Evolutionary conservation across 1,284 basidiomycete species (phyloP), one percentile per base, ranked within the genome.

Genomic region (Rhodotorula sp.): DNA sequence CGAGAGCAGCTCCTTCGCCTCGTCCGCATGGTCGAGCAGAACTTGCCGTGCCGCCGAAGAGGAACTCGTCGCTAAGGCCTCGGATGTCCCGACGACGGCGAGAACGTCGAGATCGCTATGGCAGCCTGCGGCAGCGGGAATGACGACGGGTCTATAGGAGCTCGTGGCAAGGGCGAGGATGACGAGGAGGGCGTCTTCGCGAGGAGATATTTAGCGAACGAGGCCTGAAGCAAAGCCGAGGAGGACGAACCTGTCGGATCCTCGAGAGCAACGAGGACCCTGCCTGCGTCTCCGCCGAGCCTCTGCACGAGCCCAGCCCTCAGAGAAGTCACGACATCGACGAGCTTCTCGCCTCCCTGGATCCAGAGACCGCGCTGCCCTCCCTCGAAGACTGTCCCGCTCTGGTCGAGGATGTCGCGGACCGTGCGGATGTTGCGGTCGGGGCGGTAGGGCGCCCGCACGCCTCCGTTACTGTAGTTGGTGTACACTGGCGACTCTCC

Each of bases 401-500:
- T 66, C 1, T n/a, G 44, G 15, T 27, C 44, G 44, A 74, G 53
- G 48, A 68, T 39, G 66, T 72, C 55, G 52, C 34, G 19, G 47
- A 72, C 51, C 19, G 65, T 66, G 17, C 55, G 44, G 13, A 68
- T 27, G 22, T 24, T 17, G 57, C 62, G 60, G 54, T 71, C 68
- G 9, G 73, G 73, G 11, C 71, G 62, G 15, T 59, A 48, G n/a
- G 60, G 58, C 0, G 67, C 44, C 10, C 65, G 47, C 24, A 64
- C 46, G 7, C 65, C 62, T 0, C 59, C 55, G 32, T 64, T 59
- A 24, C 27, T n/a, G n/a, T 62, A 44, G n/a, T n/a, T 65, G 34
- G 58, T 39, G 67, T 67, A 75, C 48, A 73, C 64, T n/a, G 73
- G 64, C n/a, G 71, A 73, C 55, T 75, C 59, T 30, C 32, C 32